These are phyloP conservation scores for Pezicula radicicola DNA, from an alignment of 2,329 filamentous ascomycete species.

Conservation along the genomic window DNA sequence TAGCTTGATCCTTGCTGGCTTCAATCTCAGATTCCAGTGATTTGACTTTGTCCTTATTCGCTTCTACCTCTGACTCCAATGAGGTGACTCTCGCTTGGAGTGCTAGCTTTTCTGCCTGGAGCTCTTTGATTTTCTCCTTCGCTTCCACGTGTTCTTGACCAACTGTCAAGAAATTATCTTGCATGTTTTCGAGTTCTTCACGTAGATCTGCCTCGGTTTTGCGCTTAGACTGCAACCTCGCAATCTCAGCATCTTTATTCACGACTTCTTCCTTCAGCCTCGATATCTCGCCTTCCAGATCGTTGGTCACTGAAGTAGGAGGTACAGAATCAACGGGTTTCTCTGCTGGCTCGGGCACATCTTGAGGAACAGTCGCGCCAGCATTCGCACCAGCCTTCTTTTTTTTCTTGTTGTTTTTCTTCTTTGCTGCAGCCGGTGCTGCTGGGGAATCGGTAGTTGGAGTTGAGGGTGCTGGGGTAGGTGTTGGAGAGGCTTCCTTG, in stretches of 20 bases:
- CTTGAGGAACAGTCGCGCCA: constrained; percentile 23
- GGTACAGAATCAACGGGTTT: constrained; percentile 9
- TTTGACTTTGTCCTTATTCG: constrained; percentile 23
- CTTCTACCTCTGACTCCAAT: constrained; percentile 67
- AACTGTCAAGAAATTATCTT: constrained; percentile 74
- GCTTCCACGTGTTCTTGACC: constrained; percentile 82
- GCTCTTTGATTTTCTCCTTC: constrained; percentile 71
- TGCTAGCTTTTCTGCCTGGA: constrained; percentile 65
- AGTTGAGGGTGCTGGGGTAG: background rate
- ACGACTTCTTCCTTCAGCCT: constrained; percentile 24
- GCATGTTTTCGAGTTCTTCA: constrained; percentile 82
- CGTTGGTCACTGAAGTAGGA: constrained; percentile 7
- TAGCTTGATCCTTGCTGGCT: constrained; percentile 23
- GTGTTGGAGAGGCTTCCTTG: constrained; percentile 3
- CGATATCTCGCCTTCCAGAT: constrained; percentile 24
- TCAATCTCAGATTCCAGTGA: constrained; percentile 67
- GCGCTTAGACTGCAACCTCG: constrained; percentile 65
- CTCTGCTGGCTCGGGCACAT: constrained; percentile 17
- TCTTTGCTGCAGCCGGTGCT: constrained; percentile 39
- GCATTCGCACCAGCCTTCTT: constrained; percentile 55
- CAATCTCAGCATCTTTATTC: constrained; percentile 60
- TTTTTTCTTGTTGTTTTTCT: constrained; percentile 91
- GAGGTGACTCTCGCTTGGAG: constrained; percentile 62
- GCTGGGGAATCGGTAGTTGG: constrained; percentile 5
- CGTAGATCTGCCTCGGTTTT: constrained; percentile 74